These are phyloP conservation scores for Candida insectorum DNA, from an alignment of 805 yeast species.

Conservation along the genomic window DNA sequence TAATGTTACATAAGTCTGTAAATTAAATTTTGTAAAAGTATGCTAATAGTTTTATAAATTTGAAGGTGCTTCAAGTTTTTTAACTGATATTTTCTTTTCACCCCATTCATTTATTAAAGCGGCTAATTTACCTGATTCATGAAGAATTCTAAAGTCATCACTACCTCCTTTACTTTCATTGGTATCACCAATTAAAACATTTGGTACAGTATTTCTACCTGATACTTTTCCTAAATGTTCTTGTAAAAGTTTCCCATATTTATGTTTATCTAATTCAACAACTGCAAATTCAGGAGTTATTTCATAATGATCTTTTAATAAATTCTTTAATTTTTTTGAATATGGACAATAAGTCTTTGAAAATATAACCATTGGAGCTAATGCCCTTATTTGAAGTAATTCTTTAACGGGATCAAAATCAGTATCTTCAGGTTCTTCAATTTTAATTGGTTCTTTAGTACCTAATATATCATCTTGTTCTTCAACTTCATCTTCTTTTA, in stretches of 20 bases:
- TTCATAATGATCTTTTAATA: slow-evolving; percentile 60
- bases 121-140: slow-evolving; percentile 53
- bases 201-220: slow-evolving; percentile 89
- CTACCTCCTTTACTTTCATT: slow-evolving; percentile 75
- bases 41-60: too few relatives aligned
- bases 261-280: slow-evolving; percentile 81
- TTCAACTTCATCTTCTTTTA: slow-evolving; percentile 12
- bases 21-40: neutral
- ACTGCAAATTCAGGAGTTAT: slow-evolving; percentile 69
- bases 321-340: slow-evolving; percentile 65
- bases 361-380: slow-evolving; percentile 65
- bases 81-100: slow-evolving; percentile 45
- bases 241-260: slow-evolving; percentile 74
- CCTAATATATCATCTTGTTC: slow-evolving; percentile 8
- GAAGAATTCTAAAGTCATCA: slow-evolving; percentile 71
- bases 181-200: slow-evolving; percentile 68
- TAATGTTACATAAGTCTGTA: slow-evolving; percentile 8
- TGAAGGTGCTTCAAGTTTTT: slow-evolving; percentile 55
- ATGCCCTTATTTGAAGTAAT: slow-evolving; percentile 51
- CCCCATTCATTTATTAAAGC: slow-evolving; percentile 62
- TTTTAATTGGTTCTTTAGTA: too few relatives aligned
- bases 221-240: slow-evolving; percentile 62
- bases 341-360: slow-evolving; percentile 66
- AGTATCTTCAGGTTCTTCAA: neutral
- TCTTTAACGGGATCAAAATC: slow-evolving; percentile 36